Evolutionary conservation across 352 stramenopile species (phyloP).

Genomic region (Globisporangium uncinulatum): DNA sequence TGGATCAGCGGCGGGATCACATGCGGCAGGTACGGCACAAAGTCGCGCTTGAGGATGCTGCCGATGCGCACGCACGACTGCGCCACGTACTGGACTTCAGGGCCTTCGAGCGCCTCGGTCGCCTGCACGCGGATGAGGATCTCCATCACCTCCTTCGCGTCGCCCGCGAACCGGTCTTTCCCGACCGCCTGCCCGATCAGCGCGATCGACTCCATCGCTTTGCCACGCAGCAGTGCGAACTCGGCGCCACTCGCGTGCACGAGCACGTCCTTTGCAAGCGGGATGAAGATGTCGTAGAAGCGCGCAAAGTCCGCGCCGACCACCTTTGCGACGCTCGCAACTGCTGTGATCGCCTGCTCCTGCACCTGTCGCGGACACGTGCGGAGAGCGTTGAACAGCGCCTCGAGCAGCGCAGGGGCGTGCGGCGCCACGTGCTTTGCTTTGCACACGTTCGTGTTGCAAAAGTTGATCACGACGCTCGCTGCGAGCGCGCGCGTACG

Average conservation of each 20-base stretch:
- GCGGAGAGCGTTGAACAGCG: conserved; percentile 77
- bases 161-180: conserved; percentile 70
- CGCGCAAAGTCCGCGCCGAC: conserved; percentile 69
- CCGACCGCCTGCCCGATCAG: conserved; percentile 85
- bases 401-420: conserved; percentile 61
- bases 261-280: conserved; percentile 80
- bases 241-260: conserved; percentile 69
- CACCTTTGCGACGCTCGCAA: conserved; percentile 81
- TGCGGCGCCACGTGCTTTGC: conserved; percentile 65
- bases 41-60: conserved; percentile 83
- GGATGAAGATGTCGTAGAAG: conserved; percentile 88
- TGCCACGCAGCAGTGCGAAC: conserved; percentile 77
- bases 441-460: conserved; percentile 82
- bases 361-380: conserved; percentile 76
- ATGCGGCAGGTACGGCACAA: conserved; percentile 81
- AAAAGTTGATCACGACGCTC: conserved; percentile 83
- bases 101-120: conserved; percentile 61
- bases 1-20: conserved; percentile 79
- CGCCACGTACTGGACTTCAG: conserved; percentile 82
- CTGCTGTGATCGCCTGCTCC: conserved; percentile 84
- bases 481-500: conserved; percentile 72
- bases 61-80: conserved; percentile 85
- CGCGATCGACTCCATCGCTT: conserved; percentile 86
- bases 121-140: conserved; percentile 74
- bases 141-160: conserved; percentile 86